Base-by-base conservation (phyloP, 2,329 filamentous ascomycete species). In the Chaetomiaceae sp. region DNA sequence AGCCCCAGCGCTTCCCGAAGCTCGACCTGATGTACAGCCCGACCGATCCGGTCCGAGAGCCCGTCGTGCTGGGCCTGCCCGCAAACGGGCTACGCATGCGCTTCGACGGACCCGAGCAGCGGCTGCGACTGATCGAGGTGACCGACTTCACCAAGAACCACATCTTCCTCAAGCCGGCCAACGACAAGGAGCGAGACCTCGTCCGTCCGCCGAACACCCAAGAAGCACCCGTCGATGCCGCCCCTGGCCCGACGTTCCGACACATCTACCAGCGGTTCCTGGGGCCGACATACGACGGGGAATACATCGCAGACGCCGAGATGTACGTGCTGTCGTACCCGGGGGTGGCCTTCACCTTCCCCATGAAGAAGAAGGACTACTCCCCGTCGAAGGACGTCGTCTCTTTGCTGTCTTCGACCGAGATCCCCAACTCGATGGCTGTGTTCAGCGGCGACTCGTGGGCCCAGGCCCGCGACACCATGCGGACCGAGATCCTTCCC, bases 181-280 rank as follows among this genome's bases (percentile, higher is more conserved):
- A 75, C 57, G 73, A 75, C 47, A 76, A 83, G 60, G 80, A 83
- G 29, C 84, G 85, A 49, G 89, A 95, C 59, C 81, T 96, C 15
- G 79, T 91, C 49, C 91, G 89, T 65, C 80, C 80, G 1, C 66
- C 73, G 40, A 74, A 70, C 55, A 68, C 67, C 9, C 64, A 63
- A 23, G 52, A 58, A 40, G 40, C 65, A 1, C 22, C 56, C 17
- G 34, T 53, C 63, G 54, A 69, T 37, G 48, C 48, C 40, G 65
- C 65, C 36, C 65, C 67, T 25, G 89, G 89, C 0, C 91, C 91
- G 4, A 87, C 82, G 15, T 96, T 96, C 68, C 81, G 87, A 55
- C 89, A 95, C 69, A 86, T 99, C 61, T 99, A 97, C 68, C 90
- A 95, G 64, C 85, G 89, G 49, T 77, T 96, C n/a, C 85, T 99